Evolutionary conservation across 352 stramenopile species (phyloP).

Genomic region (Globisporangium ultimum): DNA sequence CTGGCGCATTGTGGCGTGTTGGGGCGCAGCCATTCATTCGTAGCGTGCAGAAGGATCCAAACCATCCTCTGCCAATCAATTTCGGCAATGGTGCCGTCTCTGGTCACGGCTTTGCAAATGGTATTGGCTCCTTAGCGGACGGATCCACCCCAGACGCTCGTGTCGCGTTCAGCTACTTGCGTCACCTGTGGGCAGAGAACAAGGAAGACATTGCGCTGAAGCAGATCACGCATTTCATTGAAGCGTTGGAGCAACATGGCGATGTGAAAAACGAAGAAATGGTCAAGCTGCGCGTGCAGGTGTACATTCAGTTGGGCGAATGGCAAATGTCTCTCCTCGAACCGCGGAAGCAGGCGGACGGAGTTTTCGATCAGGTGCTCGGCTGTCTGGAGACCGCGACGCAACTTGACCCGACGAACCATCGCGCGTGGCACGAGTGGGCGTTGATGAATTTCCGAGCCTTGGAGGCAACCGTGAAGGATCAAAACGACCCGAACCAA

Average conservation of each 20-base stretch:
- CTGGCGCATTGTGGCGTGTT: conserved; percentile 78
- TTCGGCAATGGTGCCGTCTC: conserved; percentile 45
- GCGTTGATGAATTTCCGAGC: conserved; percentile 96
- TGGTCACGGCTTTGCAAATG: conserved; percentile 51
- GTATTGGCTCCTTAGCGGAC: conserved; percentile 52
- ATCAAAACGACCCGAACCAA: conserved; percentile 39
- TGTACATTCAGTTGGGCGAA: conserved; percentile 83
- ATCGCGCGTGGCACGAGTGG: conserved; percentile 98
- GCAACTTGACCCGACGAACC: conserved; percentile 87
- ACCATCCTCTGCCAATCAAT: conserved; percentile 66
- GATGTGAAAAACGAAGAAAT: conserved; percentile 70
- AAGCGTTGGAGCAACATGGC: conserved; percentile 66
- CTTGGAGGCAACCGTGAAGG: conserved; percentile 59
- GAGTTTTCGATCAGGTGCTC: conserved; percentile 75
- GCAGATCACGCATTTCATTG: conserved; percentile 84
- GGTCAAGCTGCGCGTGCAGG: conserved; percentile 72
- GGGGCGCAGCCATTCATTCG: conserved; percentile 78
- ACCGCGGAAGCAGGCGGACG: conserved; percentile 65
- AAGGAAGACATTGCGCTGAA: conserved; percentile 79
- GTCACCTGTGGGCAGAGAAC: conserved; percentile 80
- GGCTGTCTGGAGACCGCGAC: conserved; percentile 81
- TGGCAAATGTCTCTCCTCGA: conserved; percentile 82
- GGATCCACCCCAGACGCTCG: conserved; percentile 68
- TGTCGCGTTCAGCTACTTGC: conserved; percentile 79
- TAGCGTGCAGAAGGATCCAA: conserved; percentile 68